Evolutionary conservation across 2,329 filamentous ascomycete genomes (phyloP), one percentile per base, ranked within the genome.

Genomic region (Paracorniculantispora psalliotae): DNA sequence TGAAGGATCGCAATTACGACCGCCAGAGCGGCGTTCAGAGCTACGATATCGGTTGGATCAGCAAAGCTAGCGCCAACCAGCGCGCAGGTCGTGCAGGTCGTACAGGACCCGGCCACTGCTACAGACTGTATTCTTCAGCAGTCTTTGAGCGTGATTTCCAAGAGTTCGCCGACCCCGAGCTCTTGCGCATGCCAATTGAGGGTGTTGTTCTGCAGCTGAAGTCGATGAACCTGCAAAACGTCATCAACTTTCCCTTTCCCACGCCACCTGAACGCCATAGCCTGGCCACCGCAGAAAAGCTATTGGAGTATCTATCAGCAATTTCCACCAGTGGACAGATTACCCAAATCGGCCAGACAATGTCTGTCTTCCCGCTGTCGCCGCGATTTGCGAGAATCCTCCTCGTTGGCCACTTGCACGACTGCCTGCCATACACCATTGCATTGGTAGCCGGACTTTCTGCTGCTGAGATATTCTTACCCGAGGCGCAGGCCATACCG

Each of bases 1-100:
- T 90, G 37, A 99, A 99, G 72, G 92, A 97, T 72, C 88, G 93
- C 63, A 89, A 88, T 60, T 97, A 94, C 67, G 90, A 97, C 69
- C 81, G 85, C n/a, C 77, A 84, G 12, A 97, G 90, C 9, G 93
- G 93, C 3, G 93, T 99, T 0, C 94, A 99, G 71, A 96, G 89
- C 68, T 99, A 96, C 70, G 90, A 96, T 67, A 85, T 99, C 56
- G 89, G 89, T 43, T 99, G 93, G 91, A 96, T 97, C 70, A 97
- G 92, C 77, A 97, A 99, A 76, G 94, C 94, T 28, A 96, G 91
- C 71, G 93, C 94, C 8, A 90, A 87, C 64, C 94, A 99, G 73
- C 84, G 94, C 71, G 86, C 91, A 61, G 94, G 94, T 75, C 91
- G 94, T 81, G 94, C 94, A 59, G 94, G 96, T 63, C 88, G 94